These are phyloP conservation scores for Globisporangium yorkense DNA, from an alignment of 352 stramenopile genomes.

Conservation along the genomic window DNA sequence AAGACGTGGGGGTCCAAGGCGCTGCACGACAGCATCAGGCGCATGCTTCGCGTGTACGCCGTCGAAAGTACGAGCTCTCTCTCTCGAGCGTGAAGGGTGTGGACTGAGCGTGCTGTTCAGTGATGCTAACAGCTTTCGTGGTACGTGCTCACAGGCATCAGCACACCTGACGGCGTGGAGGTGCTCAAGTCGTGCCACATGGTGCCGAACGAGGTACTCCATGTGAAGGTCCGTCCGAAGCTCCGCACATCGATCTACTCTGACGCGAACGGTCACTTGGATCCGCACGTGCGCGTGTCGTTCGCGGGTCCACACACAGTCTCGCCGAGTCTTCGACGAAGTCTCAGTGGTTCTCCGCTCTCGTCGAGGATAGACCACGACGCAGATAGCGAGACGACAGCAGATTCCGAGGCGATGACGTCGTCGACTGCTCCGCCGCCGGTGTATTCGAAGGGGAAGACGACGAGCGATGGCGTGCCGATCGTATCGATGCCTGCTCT, in stretches of 20 bases:
- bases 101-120: no score
- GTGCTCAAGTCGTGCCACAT: conserved; percentile 75
- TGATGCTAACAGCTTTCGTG: background rate
- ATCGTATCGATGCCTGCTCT: conserved; percentile 7
- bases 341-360: conserved; percentile 1
- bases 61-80: conserved; percentile 36
- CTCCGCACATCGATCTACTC: conserved; percentile 22
- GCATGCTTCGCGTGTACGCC: conserved; percentile 66
- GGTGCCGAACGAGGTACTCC: conserved; percentile 56
- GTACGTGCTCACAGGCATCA: conserved; percentile 25
- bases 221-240: conserved; percentile 64
- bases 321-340: conserved; percentile 13
- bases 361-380: conserved; percentile 1
- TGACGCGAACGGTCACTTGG: conserved; percentile 10
- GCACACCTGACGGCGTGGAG: conserved; percentile 44
- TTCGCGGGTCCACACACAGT: conserved; percentile 6
- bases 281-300: conserved; percentile 18
- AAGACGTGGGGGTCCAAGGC: conserved; percentile 51
- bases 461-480: conserved; percentile 3
- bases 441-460: conserved; percentile 3
- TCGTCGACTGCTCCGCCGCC: conserved; percentile 2
- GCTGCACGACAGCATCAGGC: conserved; percentile 55
- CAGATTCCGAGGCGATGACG: conserved; percentile 6
- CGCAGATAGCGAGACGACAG: background rate
- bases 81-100: background rate